Base-by-base conservation (phyloP, 1,284 basidiomycete genomes). In the Pholiota adiposa region DNA sequence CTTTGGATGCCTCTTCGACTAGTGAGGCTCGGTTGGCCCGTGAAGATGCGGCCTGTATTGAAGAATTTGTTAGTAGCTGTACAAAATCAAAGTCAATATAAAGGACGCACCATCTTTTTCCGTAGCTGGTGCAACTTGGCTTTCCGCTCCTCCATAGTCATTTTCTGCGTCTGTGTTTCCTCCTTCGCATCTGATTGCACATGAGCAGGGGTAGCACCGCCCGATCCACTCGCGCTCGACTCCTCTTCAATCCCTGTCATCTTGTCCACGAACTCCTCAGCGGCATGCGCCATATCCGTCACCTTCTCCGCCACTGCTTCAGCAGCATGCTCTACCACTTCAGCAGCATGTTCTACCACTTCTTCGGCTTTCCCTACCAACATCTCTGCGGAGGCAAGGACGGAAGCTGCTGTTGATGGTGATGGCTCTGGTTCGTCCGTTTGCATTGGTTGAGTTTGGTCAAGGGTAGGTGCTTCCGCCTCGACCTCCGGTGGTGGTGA, bases 1-100 rank as follows among this genome's bases (percentile, higher is more conserved):
- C 79, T 69, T 85, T 91, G 33, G 91, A 84, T 49, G 88, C 86
- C 72, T 97, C 95, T 63, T 91, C 88, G 16, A 96, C 80, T 21
- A 97, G 79, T 8, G 94, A 92, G 41, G 85, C 84, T 14, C 94
- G 86, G 74, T 98, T 98, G 4, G 88, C 93, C 67, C 83, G 84
- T 0, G 90, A 80, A 0, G 93, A 92, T 49, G 86, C 84, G 63
- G 86, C 87, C 92, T 97, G 55, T 27, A 53, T 58, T 25, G 46
- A 41, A 51, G 34, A 23, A 27, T 44, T 31, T 56, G 57, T 25
- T 59, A 34, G 40, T 40, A 36, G n/a, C 55, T 49, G 33, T 56
- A 46, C 12, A 49, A 40, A 31, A 7, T 6, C 40, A 21, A 14
- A 56, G 43, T 25, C 48, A 31, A 41, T n/a, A 18, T 3, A 19